Percentiles rank a stretch among this genome's conserved stretches.
Conservation (phyloP, 306 rosid genomes). For the Prunus kanzakura region DNA sequence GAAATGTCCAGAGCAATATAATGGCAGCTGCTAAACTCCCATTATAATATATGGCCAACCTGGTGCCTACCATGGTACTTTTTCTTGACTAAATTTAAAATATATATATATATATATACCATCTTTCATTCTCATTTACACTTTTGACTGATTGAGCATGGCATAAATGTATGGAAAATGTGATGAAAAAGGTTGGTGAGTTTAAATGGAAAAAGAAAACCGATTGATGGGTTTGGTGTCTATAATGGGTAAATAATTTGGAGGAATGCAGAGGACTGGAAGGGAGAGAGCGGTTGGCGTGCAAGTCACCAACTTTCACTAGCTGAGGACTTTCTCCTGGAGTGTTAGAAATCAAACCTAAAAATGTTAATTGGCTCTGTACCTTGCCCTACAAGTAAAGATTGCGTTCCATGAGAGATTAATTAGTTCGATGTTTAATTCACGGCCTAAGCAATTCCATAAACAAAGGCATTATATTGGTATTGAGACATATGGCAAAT, state of each 20-base stretch:
- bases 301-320: conserved; percentile 55
- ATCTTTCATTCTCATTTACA: not conserved
- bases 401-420: not conserved
- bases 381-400: conserved; percentile 37
- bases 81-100: not conserved
- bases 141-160: no score
- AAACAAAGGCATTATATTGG: not conserved
- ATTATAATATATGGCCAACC: conserved; percentile 35
- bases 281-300: conserved; percentile 44
- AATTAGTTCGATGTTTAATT: not conserved
- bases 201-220: conserved; percentile 13
- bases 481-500: not conserved
- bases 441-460: not conserved
- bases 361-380: conserved; percentile 1
- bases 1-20: conserved; percentile 9
- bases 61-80: not conserved
- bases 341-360: conserved; percentile 56
- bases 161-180: not conserved
- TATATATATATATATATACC: not conserved
- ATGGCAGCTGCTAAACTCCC: conserved; percentile 21
- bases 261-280: conserved; percentile 14
- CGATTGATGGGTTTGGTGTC: not conserved
- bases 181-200: conserved; percentile 28
- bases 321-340: conserved; percentile 3
- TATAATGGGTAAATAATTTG: conserved; percentile 17